A percentile compares a stretch with the other conserved stretches of the same genome.
Conservation (phyloP, 176 grass and related monocot species). For the Aegilops umbellulata region DNA sequence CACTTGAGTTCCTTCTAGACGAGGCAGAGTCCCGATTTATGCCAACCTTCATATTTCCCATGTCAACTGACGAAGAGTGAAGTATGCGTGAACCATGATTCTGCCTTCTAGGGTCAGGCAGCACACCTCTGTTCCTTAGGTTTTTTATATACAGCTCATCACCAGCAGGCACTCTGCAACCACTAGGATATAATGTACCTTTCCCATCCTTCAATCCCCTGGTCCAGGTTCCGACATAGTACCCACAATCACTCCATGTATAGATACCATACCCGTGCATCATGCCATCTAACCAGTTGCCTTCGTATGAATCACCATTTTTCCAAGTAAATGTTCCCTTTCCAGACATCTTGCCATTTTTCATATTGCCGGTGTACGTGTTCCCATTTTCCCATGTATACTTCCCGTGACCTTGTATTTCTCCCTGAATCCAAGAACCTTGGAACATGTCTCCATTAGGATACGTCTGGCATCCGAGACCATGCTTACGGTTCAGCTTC, state of each 20-base stretch:
- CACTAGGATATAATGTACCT: constrained; percentile 88
- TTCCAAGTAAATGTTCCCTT: constrained; percentile 90
- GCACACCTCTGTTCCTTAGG: constrained; percentile 72
- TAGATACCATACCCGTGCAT: constrained; percentile 93
- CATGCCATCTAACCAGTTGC: constrained; percentile 87
- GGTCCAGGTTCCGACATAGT: constrained; percentile 91
- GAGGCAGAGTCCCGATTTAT: constrained; percentile 32
- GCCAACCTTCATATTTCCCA: constrained; percentile 75
- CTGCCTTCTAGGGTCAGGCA: constrained; percentile 74
- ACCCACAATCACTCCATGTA: constrained; percentile 70
- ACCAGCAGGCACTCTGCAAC: constrained; percentile 71
- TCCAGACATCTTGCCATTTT: constrained; percentile 81
- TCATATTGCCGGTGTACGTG: constrained; percentile 86
- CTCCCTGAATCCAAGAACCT: constrained; percentile 92
- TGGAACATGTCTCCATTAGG: constrained; percentile 84
- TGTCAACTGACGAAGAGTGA: constrained; percentile 72
- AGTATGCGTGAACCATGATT: constrained; percentile 69
- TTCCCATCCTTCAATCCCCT: constrained; percentile 95
- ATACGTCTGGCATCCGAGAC: constrained; percentile 74
- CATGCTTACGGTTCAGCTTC: constrained; percentile 89
- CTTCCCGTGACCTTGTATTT: constrained; percentile 78
- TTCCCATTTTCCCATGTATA: constrained; percentile 83
- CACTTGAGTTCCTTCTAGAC: constrained; percentile 40
- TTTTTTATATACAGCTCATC: constrained; percentile 66
- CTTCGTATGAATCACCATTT: constrained; percentile 90